Base-by-base conservation (phyloP, 2,329 filamentous ascomycete genomes). In the Xylariaceae sp. region DNA sequence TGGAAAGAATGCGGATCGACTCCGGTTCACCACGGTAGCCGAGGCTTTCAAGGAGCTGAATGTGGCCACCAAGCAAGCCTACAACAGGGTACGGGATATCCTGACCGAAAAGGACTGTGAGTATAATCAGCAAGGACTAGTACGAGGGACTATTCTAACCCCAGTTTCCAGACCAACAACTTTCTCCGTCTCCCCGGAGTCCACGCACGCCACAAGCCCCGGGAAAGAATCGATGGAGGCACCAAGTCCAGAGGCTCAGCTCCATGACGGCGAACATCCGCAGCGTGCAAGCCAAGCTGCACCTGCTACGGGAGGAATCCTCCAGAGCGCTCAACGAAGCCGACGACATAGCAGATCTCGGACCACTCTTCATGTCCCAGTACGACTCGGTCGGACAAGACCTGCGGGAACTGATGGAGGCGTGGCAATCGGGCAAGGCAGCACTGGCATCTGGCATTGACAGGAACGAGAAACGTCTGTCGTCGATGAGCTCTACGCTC, bases 331-430 rank as follows among this genome's bases (percentile, higher is more conserved):
- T 94, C 18, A 84, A 94, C 50, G 78, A 82, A 47, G 78, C 83
- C 23, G 69, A 71, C 38, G 77, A 81, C 46, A 76, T 85, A 13
- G 76, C 77, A 4, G 84, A 94, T 45, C 72, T 94, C 12, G 86
- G 84, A 1, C 74, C 80, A 1, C 80, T 78, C 42, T 46, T 96
- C 24, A 80, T 94, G 70, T 64, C 79, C 15, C 92, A 96, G 52
- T 98, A 96, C 58, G 92, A 98, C 36, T 90, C 88, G 4, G 93
- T 98, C 43, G 92, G 92, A 3, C 70, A 80, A 17, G 92, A 98
- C 52, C 70, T 98, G 28, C 82, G 82, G 55, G 75, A 80, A 27
- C 64, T 94, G 31, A 77, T 89, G 59, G 72, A 83, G 42, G 83
- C 87, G 43, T 94, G 89, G 89, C 86, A 93, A 50, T 75, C 82